A percentile compares a stretch with the other conserved stretches of the same genome.
phyloP scores from a whole-genome alignment of 2,329 filamentous ascomycete species.

The Diaporthe eres region DNA sequence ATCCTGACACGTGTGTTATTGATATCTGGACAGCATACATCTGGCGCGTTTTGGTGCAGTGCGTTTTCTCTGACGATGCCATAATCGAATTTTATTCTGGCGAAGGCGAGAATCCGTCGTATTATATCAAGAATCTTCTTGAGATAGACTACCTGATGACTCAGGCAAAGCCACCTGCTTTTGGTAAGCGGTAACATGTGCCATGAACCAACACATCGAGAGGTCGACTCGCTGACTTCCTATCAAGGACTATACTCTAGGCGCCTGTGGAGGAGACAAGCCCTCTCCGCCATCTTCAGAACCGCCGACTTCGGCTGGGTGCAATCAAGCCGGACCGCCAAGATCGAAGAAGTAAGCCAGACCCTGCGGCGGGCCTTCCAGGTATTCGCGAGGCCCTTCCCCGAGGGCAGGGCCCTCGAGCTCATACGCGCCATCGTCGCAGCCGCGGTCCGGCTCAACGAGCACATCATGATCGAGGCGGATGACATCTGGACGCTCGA shows the following conservation, averaged over 20 bases:
- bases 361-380: not conserved
- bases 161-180: not conserved
- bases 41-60: not conserved
- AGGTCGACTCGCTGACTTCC: not conserved
- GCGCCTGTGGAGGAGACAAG: conserved; percentile 1
- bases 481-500: not conserved
- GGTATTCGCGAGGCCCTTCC: not conserved
- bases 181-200: not conserved
- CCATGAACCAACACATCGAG: too few relatives aligned
- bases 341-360: not conserved
- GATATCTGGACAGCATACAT: conserved; percentile 1
- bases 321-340: not conserved
- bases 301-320: not conserved
- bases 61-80: not conserved
- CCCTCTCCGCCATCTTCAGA: not conserved
- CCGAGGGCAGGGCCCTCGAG: rapidly evolving
- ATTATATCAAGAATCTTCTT: not conserved
- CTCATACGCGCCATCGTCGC: not conserved
- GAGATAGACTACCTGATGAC: not conserved
- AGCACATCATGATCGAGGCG: conserved; percentile 11
- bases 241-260: not conserved
- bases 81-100: not conserved
- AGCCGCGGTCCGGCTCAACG: not conserved
- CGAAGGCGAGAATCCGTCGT: not conserved
- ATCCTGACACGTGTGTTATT: not conserved